A percentile compares a stretch with the other conserved stretches of the same genome.
Evolutionary conservation across 1,284 basidiomycete species (phyloP).

Genomic region (Phlebopus sp.): DNA sequence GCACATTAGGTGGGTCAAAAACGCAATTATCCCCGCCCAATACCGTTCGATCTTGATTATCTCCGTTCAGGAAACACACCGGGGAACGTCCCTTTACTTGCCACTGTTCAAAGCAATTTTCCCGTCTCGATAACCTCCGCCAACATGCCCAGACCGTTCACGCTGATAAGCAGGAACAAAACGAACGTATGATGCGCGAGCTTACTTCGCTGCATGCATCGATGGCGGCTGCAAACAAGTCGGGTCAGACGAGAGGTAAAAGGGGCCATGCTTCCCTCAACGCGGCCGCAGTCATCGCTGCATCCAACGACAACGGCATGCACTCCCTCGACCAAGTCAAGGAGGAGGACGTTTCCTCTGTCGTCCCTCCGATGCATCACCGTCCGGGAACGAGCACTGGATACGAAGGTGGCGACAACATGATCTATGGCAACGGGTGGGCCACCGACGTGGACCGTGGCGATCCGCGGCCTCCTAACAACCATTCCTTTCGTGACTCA

Average conservation of each 20-base stretch:
- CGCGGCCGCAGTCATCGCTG: background rate
- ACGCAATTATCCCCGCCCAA: slow-evolving; percentile 18
- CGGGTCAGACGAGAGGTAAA: slow-evolving; percentile 43
- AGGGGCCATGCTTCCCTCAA: slow-evolving; percentile 28
- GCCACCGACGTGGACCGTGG: slow-evolving; percentile 38
- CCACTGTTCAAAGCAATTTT: slow-evolving; percentile 94
- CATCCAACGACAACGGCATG: slow-evolving; percentile 8
- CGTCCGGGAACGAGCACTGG: slow-evolving; percentile 67
- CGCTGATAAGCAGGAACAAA: slow-evolving; percentile 83
- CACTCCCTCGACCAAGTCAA: slow-evolving; percentile 42
- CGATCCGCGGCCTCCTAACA: slow-evolving; percentile 35
- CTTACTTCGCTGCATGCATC: slow-evolving; percentile 83
- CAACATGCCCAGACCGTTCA: slow-evolving; percentile 97
- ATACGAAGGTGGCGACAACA: slow-evolving; percentile 56
- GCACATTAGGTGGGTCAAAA: slow-evolving; percentile 80
- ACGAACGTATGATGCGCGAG: slow-evolving; percentile 90
- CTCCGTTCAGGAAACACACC: slow-evolving; percentile 81
- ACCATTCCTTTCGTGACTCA: slow-evolving; percentile 69
- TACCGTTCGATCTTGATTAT: slow-evolving; percentile 20
- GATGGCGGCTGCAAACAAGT: slow-evolving; percentile 73
- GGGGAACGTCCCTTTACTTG: slow-evolving; percentile 95
- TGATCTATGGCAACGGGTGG: slow-evolving; percentile 39
- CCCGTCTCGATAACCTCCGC: slow-evolving; percentile 92
- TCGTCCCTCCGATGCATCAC: slow-evolving; percentile 39
- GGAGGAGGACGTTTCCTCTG: slow-evolving; percentile 45